These are phyloP conservation scores for Circinella umbellata DNA, from an alignment of 371 early-diverging fungal genomes.

Conservation along the genomic window DNA sequence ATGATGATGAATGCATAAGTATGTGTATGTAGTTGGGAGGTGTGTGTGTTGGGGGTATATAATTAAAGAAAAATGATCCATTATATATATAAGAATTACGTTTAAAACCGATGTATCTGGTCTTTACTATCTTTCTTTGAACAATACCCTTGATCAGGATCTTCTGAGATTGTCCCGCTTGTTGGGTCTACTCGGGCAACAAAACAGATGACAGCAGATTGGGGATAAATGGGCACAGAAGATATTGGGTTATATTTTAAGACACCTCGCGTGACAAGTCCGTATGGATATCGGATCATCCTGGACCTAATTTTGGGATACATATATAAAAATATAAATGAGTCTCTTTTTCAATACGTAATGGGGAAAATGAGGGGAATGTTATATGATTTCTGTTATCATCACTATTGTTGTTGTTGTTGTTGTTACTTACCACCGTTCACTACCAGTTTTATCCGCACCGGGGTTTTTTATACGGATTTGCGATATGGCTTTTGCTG, in stretches of 20 bases:
- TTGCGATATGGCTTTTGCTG: constrained; percentile 45
- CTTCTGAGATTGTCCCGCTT: constrained; percentile 31
- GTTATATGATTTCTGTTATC: background rate
- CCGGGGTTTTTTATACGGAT: constrained; percentile 63
- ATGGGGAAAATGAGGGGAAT: too few relatives aligned
- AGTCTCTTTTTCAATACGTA: background rate
- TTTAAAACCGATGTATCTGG: background rate
- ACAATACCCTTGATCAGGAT: constrained; percentile 37
- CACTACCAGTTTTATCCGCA: constrained; percentile 48
- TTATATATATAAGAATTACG: too few relatives aligned
- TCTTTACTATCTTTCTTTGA: constrained; percentile 6
- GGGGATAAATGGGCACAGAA: constrained; percentile 20
- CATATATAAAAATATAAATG: background rate
- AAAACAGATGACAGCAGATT: constrained; percentile 38
- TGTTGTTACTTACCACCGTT: constrained; percentile 31
- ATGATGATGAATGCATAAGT: too few relatives aligned
- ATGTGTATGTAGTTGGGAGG: too few relatives aligned
- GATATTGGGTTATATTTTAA: constrained; percentile 52
- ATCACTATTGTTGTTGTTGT: background rate
- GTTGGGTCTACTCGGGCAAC: constrained; percentile 38
- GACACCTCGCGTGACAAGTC: constrained; percentile 61
- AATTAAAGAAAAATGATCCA: too few relatives aligned
- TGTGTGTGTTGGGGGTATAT: too few relatives aligned
- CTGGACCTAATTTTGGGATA: constrained; percentile 35
- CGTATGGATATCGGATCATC: constrained; percentile 57